Evolutionary conservation across 2,329 filamentous ascomycete species (phyloP).

Genomic region (Fusarium sp.): DNA sequence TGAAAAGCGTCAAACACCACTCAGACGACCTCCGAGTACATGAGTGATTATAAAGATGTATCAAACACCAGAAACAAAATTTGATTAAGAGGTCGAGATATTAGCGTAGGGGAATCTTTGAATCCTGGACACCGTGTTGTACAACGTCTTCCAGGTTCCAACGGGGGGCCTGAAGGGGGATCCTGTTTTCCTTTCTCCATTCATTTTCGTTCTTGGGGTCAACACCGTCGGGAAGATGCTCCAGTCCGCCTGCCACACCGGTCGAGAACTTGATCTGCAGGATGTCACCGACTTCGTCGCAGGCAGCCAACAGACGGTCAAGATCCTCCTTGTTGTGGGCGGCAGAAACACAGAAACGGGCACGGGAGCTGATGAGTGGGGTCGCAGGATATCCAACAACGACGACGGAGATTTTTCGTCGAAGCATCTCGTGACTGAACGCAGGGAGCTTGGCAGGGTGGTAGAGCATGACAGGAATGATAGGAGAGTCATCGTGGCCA

Average conservation of each 20-base stretch:
- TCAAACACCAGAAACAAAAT: conserved; percentile 39
- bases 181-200: conserved; percentile 67
- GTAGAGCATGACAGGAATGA: conserved; percentile 93
- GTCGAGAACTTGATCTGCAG: conserved; percentile 98
- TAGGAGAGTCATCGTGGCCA: conserved; percentile 96
- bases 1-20: conserved; percentile 37
- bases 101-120: conserved; percentile 76
- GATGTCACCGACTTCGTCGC: conserved; percentile 90
- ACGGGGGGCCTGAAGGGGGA: conserved; percentile 78
- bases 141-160: conserved; percentile 89
- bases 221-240: conserved; percentile 77
- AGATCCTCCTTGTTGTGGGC: conserved; percentile 99
- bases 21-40: conserved; percentile 24
- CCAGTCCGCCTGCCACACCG: conserved; percentile 87
- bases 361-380: conserved; percentile 91
- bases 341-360: conserved; percentile 93
- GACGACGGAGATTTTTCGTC: conserved; percentile 96
- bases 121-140: conserved; percentile 76
- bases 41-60: conserved; percentile 28
- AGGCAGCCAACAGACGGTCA: conserved; percentile 86
- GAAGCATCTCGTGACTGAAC: conserved; percentile 98
- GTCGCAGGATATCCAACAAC: conserved; percentile 98
- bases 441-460: conserved; percentile 99
- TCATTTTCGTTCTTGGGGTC: conserved; percentile 77
- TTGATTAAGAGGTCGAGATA: conserved; percentile 26